Percentiles rank a stretch among this genome's conserved stretches.
Conservation (phyloP, 1,139 yeast species). For the Candida tropicalis region DNA sequence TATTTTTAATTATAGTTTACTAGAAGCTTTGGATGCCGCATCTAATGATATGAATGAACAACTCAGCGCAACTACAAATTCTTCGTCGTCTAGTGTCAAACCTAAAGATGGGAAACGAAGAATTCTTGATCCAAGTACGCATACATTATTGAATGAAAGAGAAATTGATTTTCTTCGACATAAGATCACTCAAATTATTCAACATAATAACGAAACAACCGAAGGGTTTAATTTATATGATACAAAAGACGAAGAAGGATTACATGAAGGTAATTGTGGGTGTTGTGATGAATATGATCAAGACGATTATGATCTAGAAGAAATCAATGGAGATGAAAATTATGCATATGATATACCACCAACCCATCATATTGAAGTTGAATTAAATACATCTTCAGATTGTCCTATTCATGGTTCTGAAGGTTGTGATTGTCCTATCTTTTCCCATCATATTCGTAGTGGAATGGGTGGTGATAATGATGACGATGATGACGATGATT, state of each 20-base stretch:
- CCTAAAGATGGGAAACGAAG: slow-evolving; percentile 3
- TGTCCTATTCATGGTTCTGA: slow-evolving; percentile 35
- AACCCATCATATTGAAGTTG: slow-evolving; percentile 47
- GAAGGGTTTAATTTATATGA: slow-evolving; percentile 44
- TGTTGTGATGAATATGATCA: slow-evolving; percentile 25
- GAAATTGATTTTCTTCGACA: slow-evolving; percentile 37
- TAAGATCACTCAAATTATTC: slow-evolving; percentile 30
- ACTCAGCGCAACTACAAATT: slow-evolving; percentile 3
- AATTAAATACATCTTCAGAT: slow-evolving; percentile 36
- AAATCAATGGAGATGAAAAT: slow-evolving; percentile 27
- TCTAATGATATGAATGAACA: slow-evolving; percentile 17
- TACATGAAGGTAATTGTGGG: slow-evolving; percentile 31
- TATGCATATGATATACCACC: slow-evolving; percentile 20
- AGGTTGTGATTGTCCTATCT: slow-evolving; percentile 35
- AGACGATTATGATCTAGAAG: slow-evolving; percentile 44
- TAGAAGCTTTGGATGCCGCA: slow-evolving; percentile 36
- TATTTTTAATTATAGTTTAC: slow-evolving; percentile 32
- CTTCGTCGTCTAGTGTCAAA: not conserved
- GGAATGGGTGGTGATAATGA: not conserved
- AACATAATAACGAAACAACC: slow-evolving; percentile 12
- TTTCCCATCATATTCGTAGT: slow-evolving; percentile 17
- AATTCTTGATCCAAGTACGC: slow-evolving; percentile 12
- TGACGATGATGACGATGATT: slow-evolving; percentile 14
- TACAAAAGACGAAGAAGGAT: slow-evolving; percentile 45
- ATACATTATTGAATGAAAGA: slow-evolving; percentile 28